Evolutionary conservation across 345 rosid genomes (phyloP).

Genomic region (Alliaria petiolata): DNA sequence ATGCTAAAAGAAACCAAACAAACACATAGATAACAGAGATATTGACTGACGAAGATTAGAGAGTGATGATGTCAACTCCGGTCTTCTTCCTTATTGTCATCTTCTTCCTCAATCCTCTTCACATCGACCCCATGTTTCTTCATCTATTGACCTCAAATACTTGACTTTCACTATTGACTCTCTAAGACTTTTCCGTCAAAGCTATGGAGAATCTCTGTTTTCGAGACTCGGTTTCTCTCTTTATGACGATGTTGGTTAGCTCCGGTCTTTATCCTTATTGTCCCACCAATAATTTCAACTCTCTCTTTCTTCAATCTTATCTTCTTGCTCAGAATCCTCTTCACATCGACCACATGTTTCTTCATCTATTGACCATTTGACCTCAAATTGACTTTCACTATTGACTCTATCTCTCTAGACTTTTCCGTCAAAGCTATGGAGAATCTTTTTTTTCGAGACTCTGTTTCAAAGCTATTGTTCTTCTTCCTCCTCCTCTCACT

Average conservation of each 20-base stretch:
- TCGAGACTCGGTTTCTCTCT: too few species aligned
- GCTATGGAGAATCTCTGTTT: too few species aligned
- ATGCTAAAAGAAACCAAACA: neutral
- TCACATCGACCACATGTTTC: neutral
- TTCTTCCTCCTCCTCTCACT: slow-evolving; percentile 22
- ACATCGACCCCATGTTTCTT: too few species aligned
- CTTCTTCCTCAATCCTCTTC: too few species aligned
- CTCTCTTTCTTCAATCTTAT: neutral
- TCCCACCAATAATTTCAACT: neutral
- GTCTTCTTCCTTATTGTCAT: too few species aligned
- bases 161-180: too few species aligned
- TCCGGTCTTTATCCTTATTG: neutral
- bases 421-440: slow-evolving; percentile 1
- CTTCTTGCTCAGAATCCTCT: neutral
- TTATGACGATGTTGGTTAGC: too few species aligned
- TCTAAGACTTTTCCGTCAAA: too few species aligned
- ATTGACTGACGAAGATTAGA: slow-evolving; percentile 1
- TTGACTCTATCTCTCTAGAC: neutral
- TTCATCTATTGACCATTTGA: slow-evolving; percentile 8
- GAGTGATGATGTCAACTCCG: neutral
- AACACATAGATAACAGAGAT: too few species aligned
- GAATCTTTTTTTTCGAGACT: slow-evolving; percentile 13
- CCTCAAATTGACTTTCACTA: neutral
- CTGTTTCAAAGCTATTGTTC: neutral
- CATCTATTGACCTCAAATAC: too few species aligned